These are phyloP conservation scores for Blastobotrys petasosporus DNA, from an alignment of 1,139 yeast genomes.

Conservation along the genomic window DNA sequence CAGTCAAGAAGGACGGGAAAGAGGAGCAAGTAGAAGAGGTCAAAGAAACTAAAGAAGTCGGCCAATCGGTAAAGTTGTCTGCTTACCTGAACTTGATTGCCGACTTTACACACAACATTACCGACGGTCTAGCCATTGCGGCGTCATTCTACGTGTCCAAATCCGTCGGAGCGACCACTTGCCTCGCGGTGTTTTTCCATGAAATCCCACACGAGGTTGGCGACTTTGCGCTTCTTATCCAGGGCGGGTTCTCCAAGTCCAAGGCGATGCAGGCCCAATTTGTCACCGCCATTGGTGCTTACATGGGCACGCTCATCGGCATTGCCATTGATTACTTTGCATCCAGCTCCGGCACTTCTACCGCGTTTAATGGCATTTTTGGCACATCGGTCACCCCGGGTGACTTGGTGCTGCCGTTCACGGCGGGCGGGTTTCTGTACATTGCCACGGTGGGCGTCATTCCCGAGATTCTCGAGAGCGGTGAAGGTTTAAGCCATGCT, in stretches of 20 bases:
- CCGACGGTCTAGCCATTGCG: slow-evolving; percentile 65
- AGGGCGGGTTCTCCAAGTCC: slow-evolving; percentile 57
- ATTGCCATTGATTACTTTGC: slow-evolving; percentile 43
- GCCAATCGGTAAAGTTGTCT: slow-evolving; percentile 36
- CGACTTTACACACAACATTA: slow-evolving; percentile 61
- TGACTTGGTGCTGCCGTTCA: slow-evolving; percentile 56
- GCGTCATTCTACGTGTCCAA: slow-evolving; percentile 56
- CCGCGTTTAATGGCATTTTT: slow-evolving; percentile 36
- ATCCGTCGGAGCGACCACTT: slow-evolving; percentile 55
- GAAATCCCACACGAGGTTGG: slow-evolving; percentile 75
- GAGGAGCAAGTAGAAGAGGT: slow-evolving; percentile 20
- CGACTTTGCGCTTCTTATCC: slow-evolving; percentile 60
- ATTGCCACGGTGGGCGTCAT: slow-evolving; percentile 62
- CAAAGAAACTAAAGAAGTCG: slow-evolving; percentile 2
- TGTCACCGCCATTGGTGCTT: slow-evolving; percentile 57
- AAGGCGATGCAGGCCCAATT: slow-evolving; percentile 60
- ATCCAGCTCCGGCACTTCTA: slow-evolving; percentile 3
- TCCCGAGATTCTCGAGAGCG: slow-evolving; percentile 52
- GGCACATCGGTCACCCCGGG: slow-evolving; percentile 46
- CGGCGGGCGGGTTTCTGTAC: slow-evolving; percentile 65
- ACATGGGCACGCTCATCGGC: slow-evolving; percentile 56
- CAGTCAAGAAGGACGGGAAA: slow-evolving; percentile 22
- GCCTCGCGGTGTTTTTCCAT: slow-evolving; percentile 61
- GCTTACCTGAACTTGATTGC: slow-evolving; percentile 59
- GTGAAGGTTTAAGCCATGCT: slow-evolving; percentile 31